phyloP scores from a whole-genome alignment of 352 stramenopile genomes.

The Phytopythium oedochilum region DNA sequence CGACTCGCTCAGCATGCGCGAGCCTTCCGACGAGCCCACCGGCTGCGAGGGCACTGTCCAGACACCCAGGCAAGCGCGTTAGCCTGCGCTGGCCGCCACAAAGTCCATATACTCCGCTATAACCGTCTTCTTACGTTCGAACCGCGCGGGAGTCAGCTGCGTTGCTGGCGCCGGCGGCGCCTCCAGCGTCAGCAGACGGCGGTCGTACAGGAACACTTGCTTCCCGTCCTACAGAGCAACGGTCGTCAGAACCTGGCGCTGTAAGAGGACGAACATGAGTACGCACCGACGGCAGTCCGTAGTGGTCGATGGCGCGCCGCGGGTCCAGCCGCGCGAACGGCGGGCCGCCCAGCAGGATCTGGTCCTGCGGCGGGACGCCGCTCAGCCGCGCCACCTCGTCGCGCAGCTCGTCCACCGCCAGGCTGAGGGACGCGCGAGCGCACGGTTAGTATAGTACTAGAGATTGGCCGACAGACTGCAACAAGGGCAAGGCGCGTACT shows the following conservation, averaged over 20 bases:
- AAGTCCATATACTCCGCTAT: not conserved
- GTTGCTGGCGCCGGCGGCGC: slow-evolving; percentile 18
- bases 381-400: slow-evolving; percentile 54
- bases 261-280: not conserved
- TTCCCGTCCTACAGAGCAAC: slow-evolving; percentile 34
- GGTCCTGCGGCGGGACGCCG: slow-evolving; percentile 54
- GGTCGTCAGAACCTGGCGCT: too few relatives aligned
- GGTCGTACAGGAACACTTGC: slow-evolving; percentile 80
- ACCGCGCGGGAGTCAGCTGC: slow-evolving; percentile 36
- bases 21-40: slow-evolving; percentile 55
- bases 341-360: slow-evolving; percentile 78
- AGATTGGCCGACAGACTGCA: slow-evolving; percentile 3
- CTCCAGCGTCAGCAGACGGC: slow-evolving; percentile 58
- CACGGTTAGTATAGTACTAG: not conserved
- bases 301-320: slow-evolving; percentile 58
- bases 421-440: slow-evolving; percentile 14
- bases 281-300: slow-evolving; percentile 50
- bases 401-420: slow-evolving; percentile 64
- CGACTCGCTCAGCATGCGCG: slow-evolving; percentile 68
- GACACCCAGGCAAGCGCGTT: not conserved
- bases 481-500: slow-evolving; percentile 23
- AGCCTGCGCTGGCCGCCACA: too few relatives aligned
- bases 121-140: slow-evolving; percentile 22
- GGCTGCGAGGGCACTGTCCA: slow-evolving; percentile 50
- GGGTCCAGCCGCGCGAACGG: slow-evolving; percentile 76